Evolutionary conservation across 2,329 filamentous ascomycete genomes (phyloP).

Genomic region (Neofusicoccum parvum): DNA sequence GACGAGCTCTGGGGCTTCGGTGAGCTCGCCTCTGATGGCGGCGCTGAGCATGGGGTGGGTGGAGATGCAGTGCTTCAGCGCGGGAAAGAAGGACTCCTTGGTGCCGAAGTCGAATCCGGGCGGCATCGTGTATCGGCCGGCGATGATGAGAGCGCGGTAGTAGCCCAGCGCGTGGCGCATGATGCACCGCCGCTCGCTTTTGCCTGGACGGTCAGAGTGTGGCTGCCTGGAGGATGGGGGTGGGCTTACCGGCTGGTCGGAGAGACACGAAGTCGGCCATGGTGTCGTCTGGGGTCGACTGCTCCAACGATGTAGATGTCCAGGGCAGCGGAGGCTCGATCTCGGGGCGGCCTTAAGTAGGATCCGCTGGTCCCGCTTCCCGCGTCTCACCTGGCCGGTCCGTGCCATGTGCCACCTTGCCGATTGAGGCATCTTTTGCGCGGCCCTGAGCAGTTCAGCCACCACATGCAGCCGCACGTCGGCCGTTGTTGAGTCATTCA

Average conservation of each 20-base stretch:
- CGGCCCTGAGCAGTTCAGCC: too few species aligned
- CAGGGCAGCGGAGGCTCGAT: not conserved
- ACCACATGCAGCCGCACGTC: too few species aligned
- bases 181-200: slow-evolving; percentile 25
- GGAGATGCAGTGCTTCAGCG: slow-evolving; percentile 43
- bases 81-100: slow-evolving; percentile 21
- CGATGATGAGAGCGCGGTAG: slow-evolving; percentile 24
- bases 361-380: not conserved
- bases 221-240: not conserved
- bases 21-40: slow-evolving; percentile 38
- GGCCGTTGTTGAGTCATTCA: not conserved
- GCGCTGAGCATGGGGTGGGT: slow-evolving; percentile 43
- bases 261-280: not conserved
- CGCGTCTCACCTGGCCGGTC: not conserved
- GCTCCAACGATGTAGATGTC: not conserved
- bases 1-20: slow-evolving; percentile 41
- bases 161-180: slow-evolving; percentile 25
- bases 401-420: not conserved
- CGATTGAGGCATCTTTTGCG: not conserved
- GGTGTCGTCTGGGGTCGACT: not conserved
- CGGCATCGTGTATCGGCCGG: slow-evolving; percentile 19
- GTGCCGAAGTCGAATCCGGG: not conserved
- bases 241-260: not conserved
- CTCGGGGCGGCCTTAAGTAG: not conserved
- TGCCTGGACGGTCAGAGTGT: slow-evolving; percentile 20